Conservation (phyloP, 2,329 filamentous ascomycete genomes). For the Harringtonia aguacate region DNA sequence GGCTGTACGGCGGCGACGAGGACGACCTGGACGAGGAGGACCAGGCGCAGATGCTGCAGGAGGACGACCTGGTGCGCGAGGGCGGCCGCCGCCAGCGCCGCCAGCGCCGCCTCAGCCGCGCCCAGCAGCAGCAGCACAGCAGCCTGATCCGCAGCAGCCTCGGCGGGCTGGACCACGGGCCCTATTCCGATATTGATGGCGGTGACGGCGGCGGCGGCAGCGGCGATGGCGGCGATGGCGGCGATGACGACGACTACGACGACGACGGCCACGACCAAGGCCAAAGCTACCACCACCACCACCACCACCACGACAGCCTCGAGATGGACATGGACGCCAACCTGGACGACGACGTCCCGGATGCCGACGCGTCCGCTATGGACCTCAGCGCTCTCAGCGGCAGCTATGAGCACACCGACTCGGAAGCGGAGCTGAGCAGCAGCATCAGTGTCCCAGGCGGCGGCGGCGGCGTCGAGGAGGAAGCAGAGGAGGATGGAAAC, state of each 20-base stretch:
- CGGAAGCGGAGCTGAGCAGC: conserved; percentile 51
- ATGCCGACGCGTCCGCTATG: conserved; percentile 17
- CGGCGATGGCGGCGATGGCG: not conserved
- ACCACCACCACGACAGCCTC: conserved; percentile 16
- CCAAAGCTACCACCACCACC: conserved; percentile 2
- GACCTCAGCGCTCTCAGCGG: conserved; percentile 12
- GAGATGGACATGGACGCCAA: conserved; percentile 55
- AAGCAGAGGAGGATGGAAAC: conserved; percentile 21
- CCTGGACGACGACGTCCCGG: conserved; percentile 61
- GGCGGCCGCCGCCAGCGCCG: conserved; percentile 13
- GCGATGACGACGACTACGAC: not conserved
- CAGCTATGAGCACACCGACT: conserved; percentile 70
- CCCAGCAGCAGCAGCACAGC: too few species aligned
- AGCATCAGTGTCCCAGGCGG: conserved; percentile 1
- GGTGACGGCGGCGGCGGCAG: not conserved
- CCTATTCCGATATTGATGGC: not conserved
- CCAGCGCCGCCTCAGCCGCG: conserved; percentile 1
- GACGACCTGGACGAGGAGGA: conserved; percentile 45
- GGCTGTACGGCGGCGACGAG: conserved; percentile 41
- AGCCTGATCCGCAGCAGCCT: not conserved
- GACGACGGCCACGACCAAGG: conserved; percentile 8
- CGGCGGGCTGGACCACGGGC: not conserved
- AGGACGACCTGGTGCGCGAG: conserved; percentile 42
- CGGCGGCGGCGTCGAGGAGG: not conserved
- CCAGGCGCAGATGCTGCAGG: conserved; percentile 49